A percentile compares a stretch with the other conserved stretches of the same genome.
These are phyloP conservation scores for Pyricularia grisea DNA, from an alignment of 2,329 filamentous ascomycete genomes.

Conservation along the genomic window DNA sequence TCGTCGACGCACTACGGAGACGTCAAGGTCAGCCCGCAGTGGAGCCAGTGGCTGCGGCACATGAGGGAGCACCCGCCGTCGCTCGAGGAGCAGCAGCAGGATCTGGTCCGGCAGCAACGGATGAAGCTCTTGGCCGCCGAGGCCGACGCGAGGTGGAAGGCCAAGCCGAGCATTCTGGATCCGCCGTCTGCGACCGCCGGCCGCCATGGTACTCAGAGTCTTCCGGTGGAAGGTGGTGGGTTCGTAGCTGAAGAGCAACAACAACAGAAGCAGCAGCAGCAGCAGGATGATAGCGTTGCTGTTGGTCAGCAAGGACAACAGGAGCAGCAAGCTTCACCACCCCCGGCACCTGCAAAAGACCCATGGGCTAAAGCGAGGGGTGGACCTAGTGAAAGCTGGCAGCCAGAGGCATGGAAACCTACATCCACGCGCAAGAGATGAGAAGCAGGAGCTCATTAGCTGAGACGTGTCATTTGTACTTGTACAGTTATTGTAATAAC, in stretches of 20 bases:
- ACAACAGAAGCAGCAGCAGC: not conserved
- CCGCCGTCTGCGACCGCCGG: slow-evolving; percentile 14
- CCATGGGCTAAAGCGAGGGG: slow-evolving; percentile 49
- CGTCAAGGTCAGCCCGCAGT: slow-evolving; percentile 48
- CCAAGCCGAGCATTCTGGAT: slow-evolving; percentile 42
- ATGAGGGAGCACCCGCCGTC: slow-evolving; percentile 44
- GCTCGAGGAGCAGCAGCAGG: slow-evolving; percentile 44
- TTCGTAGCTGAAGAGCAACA: not conserved
- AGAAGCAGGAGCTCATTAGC: slow-evolving; percentile 8
- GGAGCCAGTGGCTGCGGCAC: slow-evolving; percentile 62
- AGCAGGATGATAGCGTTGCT: not conserved
- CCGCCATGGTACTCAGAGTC: not conserved
- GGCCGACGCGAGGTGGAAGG: slow-evolving; percentile 55
- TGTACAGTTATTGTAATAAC: not conserved
- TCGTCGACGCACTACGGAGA: slow-evolving; percentile 42
- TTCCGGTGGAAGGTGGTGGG: not conserved
- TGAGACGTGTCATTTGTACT: not conserved
- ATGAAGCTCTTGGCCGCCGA: slow-evolving; percentile 48
- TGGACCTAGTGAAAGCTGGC: slow-evolving; percentile 57
- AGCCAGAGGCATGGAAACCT: slow-evolving; percentile 51
- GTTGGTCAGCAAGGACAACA: not conserved
- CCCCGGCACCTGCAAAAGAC: slow-evolving; percentile 20
- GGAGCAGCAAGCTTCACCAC: not conserved
- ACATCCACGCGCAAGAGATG: slow-evolving; percentile 21
- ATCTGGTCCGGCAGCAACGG: slow-evolving; percentile 40